Evolutionary conservation across 176 grass and related monocot species (phyloP).

Genomic region (Cocos nucifera): DNA sequence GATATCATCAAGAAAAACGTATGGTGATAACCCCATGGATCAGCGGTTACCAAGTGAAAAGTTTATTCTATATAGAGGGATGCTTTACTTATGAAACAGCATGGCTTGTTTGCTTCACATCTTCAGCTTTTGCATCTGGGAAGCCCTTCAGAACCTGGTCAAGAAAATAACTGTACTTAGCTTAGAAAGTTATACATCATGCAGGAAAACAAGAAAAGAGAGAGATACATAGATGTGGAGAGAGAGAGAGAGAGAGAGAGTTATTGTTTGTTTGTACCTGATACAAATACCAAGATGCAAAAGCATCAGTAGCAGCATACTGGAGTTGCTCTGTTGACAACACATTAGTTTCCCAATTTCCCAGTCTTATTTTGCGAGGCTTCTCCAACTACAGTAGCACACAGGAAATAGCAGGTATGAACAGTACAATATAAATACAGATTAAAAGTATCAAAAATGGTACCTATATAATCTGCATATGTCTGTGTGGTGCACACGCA

Average conservation of each 20-base stretch:
- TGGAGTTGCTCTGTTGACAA: constrained; percentile 62
- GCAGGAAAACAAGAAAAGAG: no score
- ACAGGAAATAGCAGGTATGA: not conserved
- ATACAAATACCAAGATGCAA: constrained; percentile 81
- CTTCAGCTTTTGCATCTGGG: constrained; percentile 32
- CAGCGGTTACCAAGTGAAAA: not conserved
- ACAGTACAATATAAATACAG: no score
- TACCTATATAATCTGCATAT: no score
- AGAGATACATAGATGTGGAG: no score
- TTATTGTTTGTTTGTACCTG: constrained; percentile 31
- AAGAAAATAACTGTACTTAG: constrained; percentile 5
- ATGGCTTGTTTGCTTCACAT: not conserved
- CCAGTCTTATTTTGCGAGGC: constrained; percentile 76
- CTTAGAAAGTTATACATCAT: no score
- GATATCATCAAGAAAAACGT: no score
- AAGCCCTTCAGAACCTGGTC: constrained; percentile 34
- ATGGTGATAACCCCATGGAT: no score
- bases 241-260: no score
- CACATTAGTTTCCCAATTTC: constrained; percentile 77
- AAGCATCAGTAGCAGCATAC: constrained; percentile 97
- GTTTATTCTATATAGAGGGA: no score
- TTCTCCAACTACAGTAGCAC: constrained; percentile 51
- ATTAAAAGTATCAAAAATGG: no score
- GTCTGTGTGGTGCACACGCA: no score
- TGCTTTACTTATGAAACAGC: not conserved